Conservation (phyloP, 1,284 basidiomycete species). For the Cryptococcus sp. region DNA sequence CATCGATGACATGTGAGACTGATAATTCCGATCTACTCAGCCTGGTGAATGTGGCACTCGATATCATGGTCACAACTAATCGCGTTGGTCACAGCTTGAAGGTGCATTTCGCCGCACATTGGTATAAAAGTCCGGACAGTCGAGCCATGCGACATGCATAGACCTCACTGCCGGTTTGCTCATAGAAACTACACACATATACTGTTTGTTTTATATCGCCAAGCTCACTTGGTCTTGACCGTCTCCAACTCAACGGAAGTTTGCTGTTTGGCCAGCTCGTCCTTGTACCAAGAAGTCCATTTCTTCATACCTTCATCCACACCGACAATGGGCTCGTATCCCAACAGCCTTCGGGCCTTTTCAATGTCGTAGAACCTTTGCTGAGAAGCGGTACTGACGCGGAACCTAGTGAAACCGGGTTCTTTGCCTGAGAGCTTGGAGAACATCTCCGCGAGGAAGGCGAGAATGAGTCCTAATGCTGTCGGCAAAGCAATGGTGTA, state of each 20-base stretch:
- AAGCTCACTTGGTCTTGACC: conserved; percentile 39
- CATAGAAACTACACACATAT: too few species aligned
- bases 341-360: conserved; percentile 85
- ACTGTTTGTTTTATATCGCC: too few species aligned
- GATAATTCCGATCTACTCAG: neutral
- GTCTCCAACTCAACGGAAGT: conserved; percentile 21
- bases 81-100: too few species aligned
- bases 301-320: conserved; percentile 82
- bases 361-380: conserved; percentile 92
- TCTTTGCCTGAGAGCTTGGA: conserved; percentile 75
- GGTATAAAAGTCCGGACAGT: too few species aligned
- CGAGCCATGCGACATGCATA: too few species aligned
- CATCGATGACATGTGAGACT: neutral
- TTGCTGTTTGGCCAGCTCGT: conserved; percentile 40
- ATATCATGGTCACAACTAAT: too few species aligned
- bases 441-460: conserved; percentile 72
- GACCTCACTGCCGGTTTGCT: too few species aligned
- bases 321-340: conserved; percentile 88
- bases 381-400: conserved; percentile 70
- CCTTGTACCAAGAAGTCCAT: conserved; percentile 50
- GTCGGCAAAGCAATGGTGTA: conserved; percentile 65
- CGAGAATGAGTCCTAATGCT: conserved; percentile 68
- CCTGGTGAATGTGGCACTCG: neutral
- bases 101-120: too few species aligned
- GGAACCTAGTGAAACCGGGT: conserved; percentile 85